These are phyloP conservation scores for Epichloe typhina DNA, from an alignment of 2,329 filamentous ascomycete species.

Conservation along the genomic window DNA sequence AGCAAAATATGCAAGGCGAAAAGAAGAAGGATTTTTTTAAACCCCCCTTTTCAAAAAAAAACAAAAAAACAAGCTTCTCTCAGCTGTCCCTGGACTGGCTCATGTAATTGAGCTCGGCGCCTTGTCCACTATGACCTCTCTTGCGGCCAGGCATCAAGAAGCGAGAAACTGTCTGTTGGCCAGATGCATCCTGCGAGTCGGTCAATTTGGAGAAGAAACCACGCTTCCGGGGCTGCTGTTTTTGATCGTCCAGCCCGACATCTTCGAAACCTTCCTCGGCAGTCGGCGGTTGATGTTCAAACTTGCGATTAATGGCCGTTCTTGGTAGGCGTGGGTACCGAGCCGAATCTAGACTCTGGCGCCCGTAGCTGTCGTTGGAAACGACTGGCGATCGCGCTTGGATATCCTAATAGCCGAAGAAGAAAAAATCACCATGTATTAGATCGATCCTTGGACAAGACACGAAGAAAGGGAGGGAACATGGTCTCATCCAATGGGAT, in stretches of 20 bases:
- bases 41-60: no score
- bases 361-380: slow-evolving; percentile 44
- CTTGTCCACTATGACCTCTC: slow-evolving; percentile 50
- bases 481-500: not conserved
- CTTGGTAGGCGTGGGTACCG: slow-evolving; percentile 49
- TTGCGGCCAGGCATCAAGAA: slow-evolving; percentile 63
- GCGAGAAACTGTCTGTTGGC: slow-evolving; percentile 31
- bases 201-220: slow-evolving; percentile 69
- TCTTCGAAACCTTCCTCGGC: slow-evolving; percentile 81
- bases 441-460: not conserved
- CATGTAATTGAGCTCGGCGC: slow-evolving; percentile 58
- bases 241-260: slow-evolving; percentile 70
- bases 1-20: not conserved
- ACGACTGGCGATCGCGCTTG: slow-evolving; percentile 70
- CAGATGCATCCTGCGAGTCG: slow-evolving; percentile 33
- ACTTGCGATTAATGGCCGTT: slow-evolving; percentile 44
- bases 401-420: slow-evolving; percentile 53
- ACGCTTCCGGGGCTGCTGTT: slow-evolving; percentile 38
- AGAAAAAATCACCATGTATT: not conserved
- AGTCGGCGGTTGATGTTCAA: slow-evolving; percentile 48
- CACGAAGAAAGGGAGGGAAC: not conserved
- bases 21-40: not conserved
- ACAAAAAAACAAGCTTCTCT: slow-evolving; percentile 1
- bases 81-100: slow-evolving; percentile 23
- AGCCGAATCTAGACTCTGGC: slow-evolving; percentile 71